Conservation (phyloP, 371 early-diverging fungal genomes). For the Phascolomyces articulosus region DNA sequence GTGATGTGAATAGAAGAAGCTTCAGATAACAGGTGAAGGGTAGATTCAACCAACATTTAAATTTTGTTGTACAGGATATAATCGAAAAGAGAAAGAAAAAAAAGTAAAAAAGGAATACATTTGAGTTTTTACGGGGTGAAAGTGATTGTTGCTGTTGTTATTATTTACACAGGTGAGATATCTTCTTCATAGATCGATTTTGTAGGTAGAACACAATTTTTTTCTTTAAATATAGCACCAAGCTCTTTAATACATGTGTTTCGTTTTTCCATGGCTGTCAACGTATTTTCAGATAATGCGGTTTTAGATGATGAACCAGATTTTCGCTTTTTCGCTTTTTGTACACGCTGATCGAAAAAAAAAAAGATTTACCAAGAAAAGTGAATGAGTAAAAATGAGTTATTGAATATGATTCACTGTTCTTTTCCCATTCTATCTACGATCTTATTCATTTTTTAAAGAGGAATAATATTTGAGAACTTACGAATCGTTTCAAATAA, state of each 20-base stretch:
- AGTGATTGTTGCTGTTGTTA: too few relatives aligned
- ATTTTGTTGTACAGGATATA: too few relatives aligned
- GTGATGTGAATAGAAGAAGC: too few relatives aligned
- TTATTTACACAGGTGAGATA: too few relatives aligned
- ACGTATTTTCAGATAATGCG: constrained; percentile 52
- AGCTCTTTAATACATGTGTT: constrained; percentile 39
- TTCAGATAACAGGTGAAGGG: too few relatives aligned
- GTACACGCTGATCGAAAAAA: constrained; percentile 50
- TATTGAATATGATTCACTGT: neutral
- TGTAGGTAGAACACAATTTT: constrained; percentile 68
- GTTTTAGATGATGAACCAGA: constrained; percentile 50
- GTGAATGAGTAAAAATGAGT: neutral
- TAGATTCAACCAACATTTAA: too few relatives aligned
- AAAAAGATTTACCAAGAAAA: too few relatives aligned
- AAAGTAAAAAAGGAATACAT: too few relatives aligned
- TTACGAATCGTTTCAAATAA: constrained; percentile 83
- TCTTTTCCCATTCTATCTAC: neutral
- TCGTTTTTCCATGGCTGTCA: constrained; percentile 60
- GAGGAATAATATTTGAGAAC: constrained; percentile 23
- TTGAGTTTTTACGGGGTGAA: too few relatives aligned
- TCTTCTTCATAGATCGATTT: constrained; percentile 61
- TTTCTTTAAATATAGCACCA: constrained; percentile 67
- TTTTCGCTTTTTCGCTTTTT: constrained; percentile 78
- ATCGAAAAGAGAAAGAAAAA: too few relatives aligned
- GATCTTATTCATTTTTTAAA: too few relatives aligned